Evolutionary conservation across 441 rosid genomes (phyloP).

Genomic region (Pelargonium citronellum): DNA sequence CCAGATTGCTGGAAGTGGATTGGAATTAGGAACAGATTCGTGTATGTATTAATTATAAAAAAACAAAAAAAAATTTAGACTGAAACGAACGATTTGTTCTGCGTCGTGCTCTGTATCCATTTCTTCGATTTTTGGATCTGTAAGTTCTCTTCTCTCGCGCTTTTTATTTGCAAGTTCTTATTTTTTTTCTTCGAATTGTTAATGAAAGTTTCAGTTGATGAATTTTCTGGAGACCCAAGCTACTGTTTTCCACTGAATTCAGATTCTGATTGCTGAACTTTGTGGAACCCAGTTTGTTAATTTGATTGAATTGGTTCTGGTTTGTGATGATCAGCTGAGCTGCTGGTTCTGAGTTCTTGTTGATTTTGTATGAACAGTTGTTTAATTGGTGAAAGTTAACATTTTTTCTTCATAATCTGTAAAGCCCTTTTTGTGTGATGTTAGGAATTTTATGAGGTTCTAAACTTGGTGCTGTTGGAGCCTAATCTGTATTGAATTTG

Average conservation of each 20-base stretch:
- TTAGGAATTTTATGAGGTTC: neutral
- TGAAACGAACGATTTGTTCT: conserved; percentile 2
- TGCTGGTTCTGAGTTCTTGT: neutral
- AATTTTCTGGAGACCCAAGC: neutral
- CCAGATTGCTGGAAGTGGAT: neutral
- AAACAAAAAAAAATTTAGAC: neutral
- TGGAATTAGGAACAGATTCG: neutral
- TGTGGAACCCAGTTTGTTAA: neutral
- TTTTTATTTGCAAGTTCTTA: neutral
- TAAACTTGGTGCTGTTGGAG: neutral
- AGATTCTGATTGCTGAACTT: neutral
- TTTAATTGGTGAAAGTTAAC: neutral
- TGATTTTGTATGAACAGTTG: too few relatives aligned
- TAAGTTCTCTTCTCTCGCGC: neutral
- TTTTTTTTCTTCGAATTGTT: neutral
- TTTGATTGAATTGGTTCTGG: neutral
- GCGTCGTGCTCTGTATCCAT: neutral
- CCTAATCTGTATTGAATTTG: neutral
- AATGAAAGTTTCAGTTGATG: neutral
- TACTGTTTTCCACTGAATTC: neutral
- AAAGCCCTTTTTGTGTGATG: neutral
- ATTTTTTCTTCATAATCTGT: neutral
- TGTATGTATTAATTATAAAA: neutral
- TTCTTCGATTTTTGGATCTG: neutral
- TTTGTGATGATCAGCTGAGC: neutral